phyloP scores from a whole-genome alignment of 2,329 filamentous ascomycete genomes.

The Epichloe sibirici region DNA sequence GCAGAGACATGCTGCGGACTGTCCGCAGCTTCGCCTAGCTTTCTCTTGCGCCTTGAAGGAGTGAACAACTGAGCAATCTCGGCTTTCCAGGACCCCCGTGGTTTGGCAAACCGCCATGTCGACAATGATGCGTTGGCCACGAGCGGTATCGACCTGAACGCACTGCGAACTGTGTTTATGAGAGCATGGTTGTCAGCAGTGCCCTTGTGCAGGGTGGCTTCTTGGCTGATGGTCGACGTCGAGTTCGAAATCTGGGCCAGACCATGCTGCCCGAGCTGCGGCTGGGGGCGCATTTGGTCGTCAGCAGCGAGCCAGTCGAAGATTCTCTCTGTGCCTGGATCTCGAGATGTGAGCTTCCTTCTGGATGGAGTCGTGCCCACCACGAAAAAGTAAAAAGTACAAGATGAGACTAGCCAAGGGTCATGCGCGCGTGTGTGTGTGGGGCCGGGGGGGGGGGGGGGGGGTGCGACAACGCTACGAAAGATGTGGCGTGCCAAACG shows the following conservation, averaged over 20 bases:
- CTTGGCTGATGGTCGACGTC: not conserved
- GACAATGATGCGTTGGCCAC: not conserved
- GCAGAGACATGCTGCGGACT: not conserved
- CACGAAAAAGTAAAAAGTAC: not conserved
- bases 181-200: not conserved
- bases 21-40: not conserved
- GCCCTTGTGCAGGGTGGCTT: not conserved
- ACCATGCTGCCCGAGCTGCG: not conserved
- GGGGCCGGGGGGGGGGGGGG: not conserved
- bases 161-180: not conserved
- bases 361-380: not conserved
- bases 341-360: not conserved
- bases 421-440: too few relatives aligned
- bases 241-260: not conserved
- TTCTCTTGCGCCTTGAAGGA: not conserved
- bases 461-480: not conserved
- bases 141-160: not conserved
- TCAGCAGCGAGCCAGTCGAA: not conserved
- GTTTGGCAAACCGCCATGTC: not conserved
- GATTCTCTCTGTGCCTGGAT: not conserved
- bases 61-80: not conserved
- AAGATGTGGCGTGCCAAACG: too few relatives aligned
- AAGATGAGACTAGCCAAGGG: not conserved
- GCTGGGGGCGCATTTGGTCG: not conserved
- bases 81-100: not conserved